Evolutionary conservation across 495 filamentous ascomycete genomes (phyloP).

Genomic region (Neurospora hispaniola): DNA sequence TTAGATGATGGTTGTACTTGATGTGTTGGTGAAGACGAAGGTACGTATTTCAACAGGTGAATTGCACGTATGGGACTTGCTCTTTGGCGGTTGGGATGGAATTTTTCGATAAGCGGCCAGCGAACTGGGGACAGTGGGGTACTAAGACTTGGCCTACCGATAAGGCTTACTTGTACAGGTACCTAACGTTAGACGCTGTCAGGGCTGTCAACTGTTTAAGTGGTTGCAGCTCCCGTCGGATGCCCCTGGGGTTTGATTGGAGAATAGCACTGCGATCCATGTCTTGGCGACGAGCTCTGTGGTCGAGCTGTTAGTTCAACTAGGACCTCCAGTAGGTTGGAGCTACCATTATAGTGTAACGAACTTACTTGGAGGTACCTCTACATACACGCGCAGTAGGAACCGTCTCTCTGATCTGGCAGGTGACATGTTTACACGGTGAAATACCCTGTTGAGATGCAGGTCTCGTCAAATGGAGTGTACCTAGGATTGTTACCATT

Average conservation of each 20-base stretch:
- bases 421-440: too few species aligned
- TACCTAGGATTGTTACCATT: too few species aligned
- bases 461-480: too few species aligned
- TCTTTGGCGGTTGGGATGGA: background rate
- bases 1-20: background rate
- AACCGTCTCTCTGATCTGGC: too few species aligned
- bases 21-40: slow-evolving; percentile 1
- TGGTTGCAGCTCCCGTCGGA: slow-evolving; percentile 11
- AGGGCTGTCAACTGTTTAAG: slow-evolving; percentile 4
- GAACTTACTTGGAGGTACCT: too few species aligned
- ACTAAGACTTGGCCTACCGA: background rate
- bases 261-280: background rate
- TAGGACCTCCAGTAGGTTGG: too few species aligned
- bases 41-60: background rate
- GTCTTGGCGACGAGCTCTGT: background rate
- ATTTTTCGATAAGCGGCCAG: background rate
- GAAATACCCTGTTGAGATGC: too few species aligned
- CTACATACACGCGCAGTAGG: too few species aligned
- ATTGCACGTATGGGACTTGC: background rate
- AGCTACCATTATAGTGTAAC: background rate
- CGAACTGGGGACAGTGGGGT: slow-evolving; percentile 18
- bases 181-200: background rate
- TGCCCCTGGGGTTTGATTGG: background rate
- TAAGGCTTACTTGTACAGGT: slow-evolving; percentile 4
- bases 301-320: background rate